Conservation (phyloP, 2,329 filamentous ascomycete species). For the Verticillium nonalfalfae region DNA sequence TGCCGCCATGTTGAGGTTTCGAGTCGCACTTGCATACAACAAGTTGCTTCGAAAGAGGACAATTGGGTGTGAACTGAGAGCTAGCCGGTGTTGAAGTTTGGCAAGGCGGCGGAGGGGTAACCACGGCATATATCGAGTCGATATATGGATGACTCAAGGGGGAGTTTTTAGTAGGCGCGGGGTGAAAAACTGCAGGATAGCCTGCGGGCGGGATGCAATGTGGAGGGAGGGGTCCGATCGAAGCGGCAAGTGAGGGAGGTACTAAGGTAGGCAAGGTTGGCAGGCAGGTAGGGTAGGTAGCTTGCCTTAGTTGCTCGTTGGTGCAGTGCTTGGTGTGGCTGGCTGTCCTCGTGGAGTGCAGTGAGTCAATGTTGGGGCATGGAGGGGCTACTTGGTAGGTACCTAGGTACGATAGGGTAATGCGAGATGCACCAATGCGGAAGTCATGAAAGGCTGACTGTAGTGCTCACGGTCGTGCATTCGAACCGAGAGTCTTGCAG, state of each 20-base stretch:
- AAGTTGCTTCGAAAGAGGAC: not conserved
- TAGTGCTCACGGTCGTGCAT: no score
- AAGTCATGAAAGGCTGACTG: no score
- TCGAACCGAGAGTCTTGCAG: not conserved
- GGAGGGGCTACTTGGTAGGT: not conserved
- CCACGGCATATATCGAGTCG: conserved; percentile 2
- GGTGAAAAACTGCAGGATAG: conserved; percentile 3
- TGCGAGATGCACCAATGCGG: not conserved
- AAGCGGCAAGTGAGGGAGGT: not conserved
- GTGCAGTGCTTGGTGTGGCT: not conserved
- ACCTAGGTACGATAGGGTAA: not conserved
- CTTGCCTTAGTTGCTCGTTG: not conserved
- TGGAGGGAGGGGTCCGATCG: not conserved
- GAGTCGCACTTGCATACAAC: not conserved
- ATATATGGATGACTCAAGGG: not conserved
- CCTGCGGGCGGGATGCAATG: not conserved
- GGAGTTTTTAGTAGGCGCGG: not conserved
- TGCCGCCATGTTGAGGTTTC: conserved; percentile 1
- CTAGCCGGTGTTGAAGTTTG: not conserved
- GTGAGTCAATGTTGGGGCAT: not conserved
- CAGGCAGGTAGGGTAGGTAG: no score
- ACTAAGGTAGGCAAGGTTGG: not conserved
- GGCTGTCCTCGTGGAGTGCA: not conserved
- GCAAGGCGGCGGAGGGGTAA: not conserved
- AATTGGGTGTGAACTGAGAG: not conserved